Conservation (phyloP, 352 stramenopile genomes). For the Paralagenidium karlingii region DNA sequence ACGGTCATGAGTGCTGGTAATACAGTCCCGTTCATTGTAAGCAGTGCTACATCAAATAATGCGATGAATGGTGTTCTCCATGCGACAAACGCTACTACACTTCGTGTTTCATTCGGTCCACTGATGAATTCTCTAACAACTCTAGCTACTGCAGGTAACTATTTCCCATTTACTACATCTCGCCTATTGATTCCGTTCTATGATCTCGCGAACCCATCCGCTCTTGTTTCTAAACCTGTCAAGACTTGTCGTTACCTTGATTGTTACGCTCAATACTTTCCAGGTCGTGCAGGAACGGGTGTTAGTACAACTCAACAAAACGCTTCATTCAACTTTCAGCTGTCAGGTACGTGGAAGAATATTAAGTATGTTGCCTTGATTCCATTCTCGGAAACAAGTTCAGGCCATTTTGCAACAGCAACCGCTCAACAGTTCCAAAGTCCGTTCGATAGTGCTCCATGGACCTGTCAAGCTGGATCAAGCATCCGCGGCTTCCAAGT, state of each 20-base stretch:
- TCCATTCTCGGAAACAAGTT: constrained; percentile 7
- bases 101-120: constrained; percentile 6
- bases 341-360: constrained; percentile 6
- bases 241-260: constrained; percentile 11
- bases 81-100: neutral
- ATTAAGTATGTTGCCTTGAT: constrained; percentile 10
- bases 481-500: constrained; percentile 8
- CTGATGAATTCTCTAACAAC: constrained; percentile 5
- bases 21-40: constrained; percentile 9
- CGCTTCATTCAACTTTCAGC: constrained; percentile 7
- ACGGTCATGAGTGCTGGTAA: constrained; percentile 6
- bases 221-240: constrained; percentile 12
- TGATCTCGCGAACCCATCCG: constrained; percentile 10
- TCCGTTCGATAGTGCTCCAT: constrained; percentile 11
- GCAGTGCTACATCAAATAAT: constrained; percentile 1
- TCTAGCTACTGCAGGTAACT: neutral
- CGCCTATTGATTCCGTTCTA: constrained; percentile 17
- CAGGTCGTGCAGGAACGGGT: constrained; percentile 6
- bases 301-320: constrained; percentile 6
- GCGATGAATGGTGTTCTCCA: constrained; percentile 5
- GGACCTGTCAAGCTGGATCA: constrained; percentile 9
- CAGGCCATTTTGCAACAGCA: constrained; percentile 2
- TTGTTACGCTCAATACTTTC: constrained; percentile 11
- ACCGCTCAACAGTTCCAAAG: constrained; percentile 6
- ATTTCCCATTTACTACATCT: constrained; percentile 4